These are phyloP conservation scores for Hymenoscyphus albidus DNA, from an alignment of 2,329 filamentous ascomycete genomes.

Conservation along the genomic window DNA sequence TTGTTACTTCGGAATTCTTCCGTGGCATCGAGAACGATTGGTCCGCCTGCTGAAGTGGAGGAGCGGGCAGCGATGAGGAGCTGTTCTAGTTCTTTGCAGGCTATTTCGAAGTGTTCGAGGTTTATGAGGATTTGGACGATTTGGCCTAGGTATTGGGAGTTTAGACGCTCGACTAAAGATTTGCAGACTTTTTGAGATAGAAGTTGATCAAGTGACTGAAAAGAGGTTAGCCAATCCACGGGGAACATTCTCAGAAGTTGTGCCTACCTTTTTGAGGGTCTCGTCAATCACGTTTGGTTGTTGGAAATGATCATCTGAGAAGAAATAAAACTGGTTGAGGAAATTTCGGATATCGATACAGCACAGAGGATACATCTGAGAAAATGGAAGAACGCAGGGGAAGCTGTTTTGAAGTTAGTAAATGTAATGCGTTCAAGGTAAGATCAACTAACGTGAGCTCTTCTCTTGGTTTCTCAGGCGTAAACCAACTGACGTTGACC, in stretches of 20 bases:
- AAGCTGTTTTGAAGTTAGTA: constrained; percentile 52
- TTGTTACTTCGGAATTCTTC: constrained; percentile 85
- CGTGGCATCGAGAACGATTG: constrained; percentile 76
- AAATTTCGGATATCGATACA: constrained; percentile 99
- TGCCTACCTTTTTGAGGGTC: constrained; percentile 68
- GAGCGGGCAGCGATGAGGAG: constrained; percentile 81
- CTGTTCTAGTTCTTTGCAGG: constrained; percentile 84
- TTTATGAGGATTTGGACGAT: constrained; percentile 99
- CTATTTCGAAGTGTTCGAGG: constrained; percentile 91
- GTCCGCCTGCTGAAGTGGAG: constrained; percentile 74
- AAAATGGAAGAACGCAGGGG: constrained; percentile 94
- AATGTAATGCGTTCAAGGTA: constrained; percentile 1
- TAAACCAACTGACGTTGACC: constrained; percentile 93
- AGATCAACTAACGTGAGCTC: constrained; percentile 62
- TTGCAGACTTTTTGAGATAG: constrained; percentile 88
- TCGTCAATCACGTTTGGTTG: constrained; percentile 88
- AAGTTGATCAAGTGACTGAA: constrained; percentile 85
- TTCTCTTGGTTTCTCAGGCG: constrained; percentile 71
- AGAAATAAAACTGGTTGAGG: constrained; percentile 96
- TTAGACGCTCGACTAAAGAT: constrained; percentile 80
- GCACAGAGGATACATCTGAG: constrained; percentile 97
- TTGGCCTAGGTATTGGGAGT: constrained; percentile 91
- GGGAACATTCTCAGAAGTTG: background rate
- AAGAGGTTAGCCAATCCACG: background rate
- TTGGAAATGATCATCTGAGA: constrained; percentile 93